Base-by-base conservation (phyloP, 169 alveolate species). In the Plasmodium billcollinsi region DNA sequence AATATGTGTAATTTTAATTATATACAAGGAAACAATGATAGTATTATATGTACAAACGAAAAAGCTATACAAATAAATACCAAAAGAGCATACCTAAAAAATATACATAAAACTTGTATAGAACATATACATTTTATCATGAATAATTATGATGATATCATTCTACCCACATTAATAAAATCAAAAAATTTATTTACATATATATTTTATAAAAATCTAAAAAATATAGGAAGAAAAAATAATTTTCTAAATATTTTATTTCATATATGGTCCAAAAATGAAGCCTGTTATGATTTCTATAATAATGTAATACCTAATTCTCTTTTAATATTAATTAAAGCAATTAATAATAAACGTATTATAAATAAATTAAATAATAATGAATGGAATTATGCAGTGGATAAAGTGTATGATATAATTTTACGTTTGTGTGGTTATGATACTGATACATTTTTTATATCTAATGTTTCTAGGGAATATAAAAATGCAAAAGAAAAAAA, bases 401-500 rank as follows among this genome's bases (percentile, higher is more conserved):
- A 71, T 21, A 86, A 86, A 21, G 85, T 86, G 2, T 86, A 71
- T 54, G 43, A 21, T 49, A 54, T 86, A 39, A 63, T 86, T 72
- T 47, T 86, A 47, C 92, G 92, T 67, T 61, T 86, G 29, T 86
- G 92, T 50, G 88, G 88, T 59, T 72, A 86, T 71, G 62, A 65
- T 26, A 62, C 20, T 69, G 58, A 52, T 20, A 33, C 69, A 33
- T 12, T 39, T 26, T 5, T 21, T 54, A 18, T n/a, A 18, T 20
- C n/a, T 61, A 43, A 74, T 18, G 6, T 33, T 14, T 6, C 21
- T 29, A 52, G 9, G 29, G 43, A 18, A 7, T 15, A 70, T 70
- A 20, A 21, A 59, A 39, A 39, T 39, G 9, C 58, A 45, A 47
- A 70, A 78, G 50, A 15, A 24, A 20, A 70, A 78, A 61, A 24